phyloP scores from a whole-genome alignment of 768 basidiomycete species.

The Amyloporia xantha region DNA sequence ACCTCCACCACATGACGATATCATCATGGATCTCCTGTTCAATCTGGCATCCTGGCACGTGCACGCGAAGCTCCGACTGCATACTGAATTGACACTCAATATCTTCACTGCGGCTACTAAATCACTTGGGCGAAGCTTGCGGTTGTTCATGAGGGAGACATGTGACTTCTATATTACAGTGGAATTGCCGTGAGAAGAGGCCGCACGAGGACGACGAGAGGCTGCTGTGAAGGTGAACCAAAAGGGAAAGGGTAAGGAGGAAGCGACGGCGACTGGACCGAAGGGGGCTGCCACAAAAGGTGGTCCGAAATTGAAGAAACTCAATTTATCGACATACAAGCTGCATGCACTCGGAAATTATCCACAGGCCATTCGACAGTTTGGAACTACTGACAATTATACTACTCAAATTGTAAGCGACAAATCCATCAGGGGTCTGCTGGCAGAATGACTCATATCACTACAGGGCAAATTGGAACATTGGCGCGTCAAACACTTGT shows the following conservation, averaged over 20 bases:
- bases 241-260: not conserved
- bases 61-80: slow-evolving; percentile 34
- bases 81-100: slow-evolving; percentile 28
- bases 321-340: not conserved
- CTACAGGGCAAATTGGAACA: slow-evolving; percentile 35
- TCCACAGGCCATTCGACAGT: not conserved
- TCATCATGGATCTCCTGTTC: slow-evolving; percentile 29
- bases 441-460: not conserved
- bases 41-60: slow-evolving; percentile 30
- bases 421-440: no score
- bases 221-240: not conserved
- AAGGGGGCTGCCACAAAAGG: no score
- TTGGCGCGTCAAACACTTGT: slow-evolving; percentile 29
- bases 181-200: not conserved
- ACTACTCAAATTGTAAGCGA: slow-evolving; percentile 23
- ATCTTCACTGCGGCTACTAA: slow-evolving; percentile 12
- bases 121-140: not conserved
- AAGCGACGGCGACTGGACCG: no score
- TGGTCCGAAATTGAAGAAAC: not conserved
- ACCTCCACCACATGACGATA: slow-evolving; percentile 10
- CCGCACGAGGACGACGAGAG: slow-evolving; percentile 2
- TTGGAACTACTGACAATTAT: not conserved
- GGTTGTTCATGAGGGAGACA: not conserved
- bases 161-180: not conserved
- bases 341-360: not conserved